A percentile compares a stretch with the other conserved stretches of the same genome.
Conservation (phyloP, 495 filamentous ascomycete species). For the Amorphotheca resinae region DNA sequence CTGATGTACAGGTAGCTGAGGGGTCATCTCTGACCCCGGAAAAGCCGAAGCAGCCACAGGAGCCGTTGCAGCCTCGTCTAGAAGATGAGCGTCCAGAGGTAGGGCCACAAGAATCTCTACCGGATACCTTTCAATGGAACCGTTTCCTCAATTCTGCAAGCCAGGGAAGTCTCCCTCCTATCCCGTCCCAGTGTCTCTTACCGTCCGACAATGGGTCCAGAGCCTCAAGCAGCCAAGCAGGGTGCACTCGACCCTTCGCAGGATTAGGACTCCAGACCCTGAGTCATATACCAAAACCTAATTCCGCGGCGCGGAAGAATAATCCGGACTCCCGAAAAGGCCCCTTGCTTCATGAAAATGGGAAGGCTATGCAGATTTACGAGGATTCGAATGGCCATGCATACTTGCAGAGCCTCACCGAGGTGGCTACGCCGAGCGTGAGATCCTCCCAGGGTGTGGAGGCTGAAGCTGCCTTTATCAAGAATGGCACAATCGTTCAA, state of each 20-base stretch:
- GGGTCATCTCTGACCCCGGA: neutral
- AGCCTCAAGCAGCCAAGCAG: conserved; percentile 30
- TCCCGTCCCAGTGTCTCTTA: conserved; percentile 39
- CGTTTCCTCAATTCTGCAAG: conserved; percentile 27
- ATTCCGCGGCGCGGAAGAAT: neutral
- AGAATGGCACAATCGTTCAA: conserved; percentile 12
- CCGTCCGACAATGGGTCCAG: conserved; percentile 26
- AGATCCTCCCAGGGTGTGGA: conserved; percentile 10
- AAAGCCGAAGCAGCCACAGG: neutral
- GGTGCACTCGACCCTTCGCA: conserved; percentile 34
- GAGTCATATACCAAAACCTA: conserved; percentile 20
- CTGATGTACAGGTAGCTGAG: neutral
- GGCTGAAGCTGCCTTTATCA: conserved; percentile 6
- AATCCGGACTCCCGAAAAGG: too few species aligned
- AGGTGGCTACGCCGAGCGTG: conserved; percentile 15
- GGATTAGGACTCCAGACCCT: conserved; percentile 21
- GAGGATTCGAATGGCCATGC: conserved; percentile 13
- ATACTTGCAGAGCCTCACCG: conserved; percentile 17
- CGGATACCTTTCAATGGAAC: conserved; percentile 39
- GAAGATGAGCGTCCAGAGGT: conserved; percentile 3
- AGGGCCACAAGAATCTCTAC: conserved; percentile 12
- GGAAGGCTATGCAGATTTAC: conserved; percentile 15
- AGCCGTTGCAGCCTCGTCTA: conserved; percentile 1
- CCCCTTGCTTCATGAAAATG: neutral
- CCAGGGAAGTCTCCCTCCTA: conserved; percentile 28